Evolutionary conservation across 2,329 filamentous ascomycete species (phyloP).

Genomic region (Penicillium freii): DNA sequence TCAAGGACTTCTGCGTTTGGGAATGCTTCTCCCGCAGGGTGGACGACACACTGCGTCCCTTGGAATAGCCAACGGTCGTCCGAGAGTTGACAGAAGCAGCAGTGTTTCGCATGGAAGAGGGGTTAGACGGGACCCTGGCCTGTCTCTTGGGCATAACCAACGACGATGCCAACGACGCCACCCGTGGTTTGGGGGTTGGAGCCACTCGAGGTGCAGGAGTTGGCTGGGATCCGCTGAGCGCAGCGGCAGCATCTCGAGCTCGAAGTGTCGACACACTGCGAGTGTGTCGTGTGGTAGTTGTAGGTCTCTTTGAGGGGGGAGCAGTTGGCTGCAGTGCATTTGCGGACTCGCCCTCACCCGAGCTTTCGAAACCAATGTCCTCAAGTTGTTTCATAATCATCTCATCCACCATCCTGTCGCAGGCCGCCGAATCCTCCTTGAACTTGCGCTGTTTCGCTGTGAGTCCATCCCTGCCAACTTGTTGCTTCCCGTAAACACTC

Average conservation of each 20-base stretch:
- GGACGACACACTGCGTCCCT: conserved; percentile 57
- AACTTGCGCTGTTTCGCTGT: conserved; percentile 67
- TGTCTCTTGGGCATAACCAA: conserved; percentile 40
- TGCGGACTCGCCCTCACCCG: conserved; percentile 51
- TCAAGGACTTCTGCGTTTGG: conserved; percentile 20
- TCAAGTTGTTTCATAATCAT: conserved; percentile 66
- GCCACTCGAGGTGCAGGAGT: conserved; percentile 34
- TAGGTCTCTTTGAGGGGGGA: conserved; percentile 28
- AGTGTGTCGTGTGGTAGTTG: conserved; percentile 19
- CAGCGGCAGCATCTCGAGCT: conserved; percentile 42
- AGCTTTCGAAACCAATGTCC: conserved; percentile 60
- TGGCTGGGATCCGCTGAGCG: conserved; percentile 35
- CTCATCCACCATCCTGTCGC: conserved; percentile 63
- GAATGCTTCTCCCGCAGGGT: conserved; percentile 29
- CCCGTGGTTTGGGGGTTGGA: conserved; percentile 37
- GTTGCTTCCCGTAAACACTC: conserved; percentile 49
- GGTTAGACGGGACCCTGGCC: conserved; percentile 49
- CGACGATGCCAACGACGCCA: conserved; percentile 31
- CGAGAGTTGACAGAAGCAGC: conserved; percentile 67
- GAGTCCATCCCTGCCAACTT: conserved; percentile 56
- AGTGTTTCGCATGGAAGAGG: conserved; percentile 56
- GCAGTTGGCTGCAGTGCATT: conserved; percentile 25
- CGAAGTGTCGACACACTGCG: conserved; percentile 41
- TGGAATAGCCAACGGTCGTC: conserved; percentile 81
- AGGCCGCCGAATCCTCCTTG: conserved; percentile 62